Base-by-base conservation (phyloP, 2,329 filamentous ascomycete species). In the Colletotrichum sp. region DNA sequence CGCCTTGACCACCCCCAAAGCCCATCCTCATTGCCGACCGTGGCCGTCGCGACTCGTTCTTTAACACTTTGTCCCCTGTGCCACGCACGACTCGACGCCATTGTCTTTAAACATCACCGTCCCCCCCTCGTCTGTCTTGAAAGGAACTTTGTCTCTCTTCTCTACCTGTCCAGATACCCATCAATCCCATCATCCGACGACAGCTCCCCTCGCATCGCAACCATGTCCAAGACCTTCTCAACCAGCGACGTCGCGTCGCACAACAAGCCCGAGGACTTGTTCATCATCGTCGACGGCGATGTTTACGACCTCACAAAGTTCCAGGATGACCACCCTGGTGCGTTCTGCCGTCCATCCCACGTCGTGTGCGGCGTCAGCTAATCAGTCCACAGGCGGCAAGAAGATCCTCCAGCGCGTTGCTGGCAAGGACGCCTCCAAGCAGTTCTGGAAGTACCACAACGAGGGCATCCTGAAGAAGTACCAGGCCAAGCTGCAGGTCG, bases 291-390 rank as follows among this genome's bases (percentile, higher is more conserved):
- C 79, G 96, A 99, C 80, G 94, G 96, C 81, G 96, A 99, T 86
- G 96, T 99, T 80, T 99, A 98, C 86, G 96, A 99, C 83, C 85
- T 99, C 81, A 98, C 96, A 80, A 96, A 93, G 82, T 96, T 96
- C 85, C 94, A 95, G 84, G 93, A 96, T 76, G 94, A 96, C 79
- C 95, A 96, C 85, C 95, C 95, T 84, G 95, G 95, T 91, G 88
- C 88, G 87, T 81, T 49, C 13, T 49, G 39, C 5, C 59, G 15
- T 55, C 30, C 32, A 39, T 55, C 1, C n/a, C 6, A 13, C 2
- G 0, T 30, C 9, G 21, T 3, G 6, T 18, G 34, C n/a, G 44
- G 39, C 15, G 3, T 39, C 9, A 69, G 55, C 30, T 77, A 26
- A 73, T 39, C 13, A 5, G 9, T 13, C 1, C 49, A 28, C 76